Evolutionary conservation across 1,284 basidiomycete species (phyloP), one percentile per base, ranked within the genome.

Genomic region (Cryptococcus neoformans): DNA sequence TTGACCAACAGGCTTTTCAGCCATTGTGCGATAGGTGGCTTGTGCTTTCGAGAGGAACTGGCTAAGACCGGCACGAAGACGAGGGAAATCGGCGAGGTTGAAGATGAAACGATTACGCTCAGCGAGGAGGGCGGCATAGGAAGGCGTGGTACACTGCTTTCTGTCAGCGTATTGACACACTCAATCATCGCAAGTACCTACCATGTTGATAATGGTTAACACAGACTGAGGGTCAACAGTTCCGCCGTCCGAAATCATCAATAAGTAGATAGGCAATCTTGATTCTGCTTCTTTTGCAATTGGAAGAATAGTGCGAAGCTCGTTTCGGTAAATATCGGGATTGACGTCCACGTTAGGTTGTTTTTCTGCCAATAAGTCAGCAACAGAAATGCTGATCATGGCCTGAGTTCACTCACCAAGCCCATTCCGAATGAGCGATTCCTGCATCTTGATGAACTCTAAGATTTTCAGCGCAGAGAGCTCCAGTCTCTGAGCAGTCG

Each of bases 81-180:
- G 40, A 12, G 11, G 40, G 16, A 41, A 41, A 41, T 41, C 40
- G 40, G 40, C 11, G 16, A 41, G 11, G 4, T 41, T 41, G 28
- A 63, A 57, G 11, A 62, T 55, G 50, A 52, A 67, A 44, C 62
- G 61, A 9, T 60, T 62, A 10, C 46, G 40, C 12, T 63, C 60
- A n/a, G 62, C 60, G 14, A 59, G 51, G 12, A 58, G 46, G 6
- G 51, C 45, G 11, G 62, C 56, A 34, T 67, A 53, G 28, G 61
- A 42, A 16, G 65, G 57, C 39, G 60, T 58, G 42, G 57, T 61
- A 57, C 65, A 69, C 67, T 69, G 49, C 17, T 16, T 28, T 47
- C 34, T 34, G 44, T 47, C 40, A 41, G 11, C 16, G 11, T 41
- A 16, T 16, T 41, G 28, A 28, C 40, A 41, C 3, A 36, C 4